A percentile compares a stretch with the other conserved stretches of the same genome.
These are phyloP conservation scores for Clavulina sp. DNA, from an alignment of 768 basidiomycete species.

Conservation along the genomic window DNA sequence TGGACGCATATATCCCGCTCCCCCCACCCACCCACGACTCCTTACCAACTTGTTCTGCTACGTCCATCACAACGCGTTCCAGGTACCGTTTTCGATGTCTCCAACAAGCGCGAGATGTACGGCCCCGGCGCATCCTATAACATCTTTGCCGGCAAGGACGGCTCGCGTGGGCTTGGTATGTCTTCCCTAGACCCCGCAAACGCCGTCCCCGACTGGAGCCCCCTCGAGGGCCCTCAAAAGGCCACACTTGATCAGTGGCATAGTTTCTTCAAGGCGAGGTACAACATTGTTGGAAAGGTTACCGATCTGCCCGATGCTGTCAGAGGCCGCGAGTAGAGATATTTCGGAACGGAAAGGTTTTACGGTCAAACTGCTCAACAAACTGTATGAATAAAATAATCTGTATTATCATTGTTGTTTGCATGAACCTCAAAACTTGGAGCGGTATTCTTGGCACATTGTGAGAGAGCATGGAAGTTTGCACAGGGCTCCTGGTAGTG, in stretches of 20 bases:
- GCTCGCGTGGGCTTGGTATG: constrained; percentile 73
- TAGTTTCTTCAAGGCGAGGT: constrained; percentile 78
- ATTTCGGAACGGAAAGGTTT: too few species aligned
- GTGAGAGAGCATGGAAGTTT: too few species aligned
- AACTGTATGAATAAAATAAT: too few species aligned
- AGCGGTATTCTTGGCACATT: too few species aligned
- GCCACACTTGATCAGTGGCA: constrained; percentile 84
- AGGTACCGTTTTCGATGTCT: constrained; percentile 87
- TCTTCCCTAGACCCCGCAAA: constrained; percentile 75
- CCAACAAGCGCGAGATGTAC: constrained; percentile 72
- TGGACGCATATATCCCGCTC: too few species aligned
- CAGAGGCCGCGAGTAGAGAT: too few species aligned
- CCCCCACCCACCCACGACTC: background rate
- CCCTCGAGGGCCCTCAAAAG: constrained; percentile 47
- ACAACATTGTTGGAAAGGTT: constrained; percentile 72
- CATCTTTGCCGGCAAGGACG: constrained; percentile 90
- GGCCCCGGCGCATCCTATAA: constrained; percentile 64
- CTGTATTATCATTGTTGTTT: too few species aligned
- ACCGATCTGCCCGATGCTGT: constrained; percentile 31
- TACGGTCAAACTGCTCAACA: too few species aligned
- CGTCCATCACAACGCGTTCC: constrained; percentile 2
- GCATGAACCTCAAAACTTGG: too few species aligned
- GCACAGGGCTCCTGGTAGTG: too few species aligned
- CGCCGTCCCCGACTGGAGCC: constrained; percentile 74
- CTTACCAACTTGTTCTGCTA: constrained; percentile 3